Percentiles rank a stretch among this genome's conserved stretches.
phyloP scores from a whole-genome alignment of 495 filamentous ascomycete genomes.

The Aspergillus sclerotiicarbonarius region DNA sequence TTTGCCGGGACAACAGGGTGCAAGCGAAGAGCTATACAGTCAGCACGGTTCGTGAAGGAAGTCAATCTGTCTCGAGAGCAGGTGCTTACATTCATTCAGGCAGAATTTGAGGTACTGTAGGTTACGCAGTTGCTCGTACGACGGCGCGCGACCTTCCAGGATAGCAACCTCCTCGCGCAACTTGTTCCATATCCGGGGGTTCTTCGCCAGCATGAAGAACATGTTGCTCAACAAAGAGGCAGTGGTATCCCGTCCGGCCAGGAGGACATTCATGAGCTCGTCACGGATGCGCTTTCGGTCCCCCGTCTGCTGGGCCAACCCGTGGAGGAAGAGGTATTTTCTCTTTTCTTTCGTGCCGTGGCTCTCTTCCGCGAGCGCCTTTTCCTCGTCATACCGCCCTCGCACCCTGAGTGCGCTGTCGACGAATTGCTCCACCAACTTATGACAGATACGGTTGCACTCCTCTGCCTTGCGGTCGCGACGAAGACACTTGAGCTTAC shows the following conservation, averaged over 20 bases:
- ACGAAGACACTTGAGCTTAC: slow-evolving; percentile 7
- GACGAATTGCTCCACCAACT: slow-evolving; percentile 15
- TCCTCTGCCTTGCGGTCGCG: slow-evolving; percentile 14
- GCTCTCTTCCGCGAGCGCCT: neutral
- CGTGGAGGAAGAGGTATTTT: slow-evolving; percentile 17
- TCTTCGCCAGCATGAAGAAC: slow-evolving; percentile 54
- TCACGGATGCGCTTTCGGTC: slow-evolving; percentile 11
- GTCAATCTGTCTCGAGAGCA: neutral
- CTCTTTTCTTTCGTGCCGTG: neutral
- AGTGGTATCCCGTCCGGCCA: slow-evolving; percentile 62
- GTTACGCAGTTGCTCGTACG: slow-evolving; percentile 71
- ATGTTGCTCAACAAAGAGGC: slow-evolving; percentile 55
- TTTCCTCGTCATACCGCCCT: slow-evolving; percentile 11
- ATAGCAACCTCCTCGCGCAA: slow-evolving; percentile 52
- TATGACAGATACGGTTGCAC: slow-evolving; percentile 12
- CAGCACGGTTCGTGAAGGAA: neutral
- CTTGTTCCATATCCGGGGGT: slow-evolving; percentile 41
- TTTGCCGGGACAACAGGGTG: slow-evolving; percentile 75
- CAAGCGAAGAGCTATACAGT: slow-evolving; percentile 49
- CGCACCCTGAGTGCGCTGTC: slow-evolving; percentile 15
- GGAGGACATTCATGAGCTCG: slow-evolving; percentile 37
- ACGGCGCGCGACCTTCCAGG: slow-evolving; percentile 11
- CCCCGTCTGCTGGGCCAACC: slow-evolving; percentile 15
- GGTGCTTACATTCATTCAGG: slow-evolving; percentile 25
- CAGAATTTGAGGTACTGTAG: slow-evolving; percentile 73